Conservation (phyloP, 2,329 filamentous ascomycete species). For the Sphaerulina musiva region DNA sequence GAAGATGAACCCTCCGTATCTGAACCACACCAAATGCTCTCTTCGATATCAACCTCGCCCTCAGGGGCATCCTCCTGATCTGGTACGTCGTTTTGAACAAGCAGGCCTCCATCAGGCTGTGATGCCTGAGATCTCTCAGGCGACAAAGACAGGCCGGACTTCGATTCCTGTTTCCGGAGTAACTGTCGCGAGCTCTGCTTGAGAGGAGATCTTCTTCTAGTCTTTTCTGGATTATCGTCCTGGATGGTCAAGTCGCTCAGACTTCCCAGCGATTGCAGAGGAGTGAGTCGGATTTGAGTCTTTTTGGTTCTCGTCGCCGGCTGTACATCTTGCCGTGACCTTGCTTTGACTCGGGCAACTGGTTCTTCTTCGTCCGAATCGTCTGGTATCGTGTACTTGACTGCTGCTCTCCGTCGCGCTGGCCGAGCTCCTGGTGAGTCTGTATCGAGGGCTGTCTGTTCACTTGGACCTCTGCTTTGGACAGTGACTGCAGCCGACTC, state of each 20-base stretch:
- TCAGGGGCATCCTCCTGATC: not conserved
- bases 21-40: conserved; percentile 33
- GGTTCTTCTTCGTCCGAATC: conserved; percentile 15
- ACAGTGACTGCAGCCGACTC: not conserved
- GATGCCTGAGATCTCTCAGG: not conserved
- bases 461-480: not conserved
- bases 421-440: not conserved
- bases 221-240: conserved; percentile 10
- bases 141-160: not conserved
- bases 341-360: not conserved
- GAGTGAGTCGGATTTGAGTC: conserved; percentile 17
- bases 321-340: not conserved
- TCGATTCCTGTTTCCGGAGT: not conserved
- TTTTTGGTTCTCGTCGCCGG: not conserved
- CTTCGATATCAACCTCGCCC: conserved; percentile 28
- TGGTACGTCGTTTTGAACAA: not conserved
- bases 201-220: conserved; percentile 1
- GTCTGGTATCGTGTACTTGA: conserved; percentile 10
- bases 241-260: conserved; percentile 8
- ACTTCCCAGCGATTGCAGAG: conserved; percentile 12
- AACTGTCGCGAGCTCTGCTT: conserved; percentile 2
- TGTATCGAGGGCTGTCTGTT: not conserved
- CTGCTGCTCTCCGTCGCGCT: conserved; percentile 4
- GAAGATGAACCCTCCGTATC: conserved; percentile 20
- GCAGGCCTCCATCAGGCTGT: not conserved